Evolutionary conservation across 1,284 basidiomycete species (phyloP).

Genomic region (Xerocomus nothofagi): DNA sequence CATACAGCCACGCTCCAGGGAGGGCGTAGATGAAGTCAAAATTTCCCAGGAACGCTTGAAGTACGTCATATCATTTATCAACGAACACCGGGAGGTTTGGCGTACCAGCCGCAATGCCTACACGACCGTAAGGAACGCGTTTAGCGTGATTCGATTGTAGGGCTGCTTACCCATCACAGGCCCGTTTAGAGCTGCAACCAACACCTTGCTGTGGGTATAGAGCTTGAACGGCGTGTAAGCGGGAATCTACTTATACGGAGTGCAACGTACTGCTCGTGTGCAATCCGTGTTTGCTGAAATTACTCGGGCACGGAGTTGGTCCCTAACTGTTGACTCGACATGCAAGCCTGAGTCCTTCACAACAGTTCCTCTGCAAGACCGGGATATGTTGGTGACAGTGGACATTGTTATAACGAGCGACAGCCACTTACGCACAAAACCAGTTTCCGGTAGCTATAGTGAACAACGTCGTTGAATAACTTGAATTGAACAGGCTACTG

Average conservation of each 20-base stretch:
- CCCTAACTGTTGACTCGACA: conserved; percentile 39
- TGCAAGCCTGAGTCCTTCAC: conserved; percentile 39
- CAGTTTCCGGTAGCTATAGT: conserved; percentile 59
- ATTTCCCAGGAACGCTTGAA: conserved; percentile 62
- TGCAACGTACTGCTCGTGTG: conserved; percentile 54
- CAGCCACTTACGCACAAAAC: conserved; percentile 64
- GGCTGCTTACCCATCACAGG: conserved; percentile 61
- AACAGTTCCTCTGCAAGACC: conserved; percentile 49
- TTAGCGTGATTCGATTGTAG: not conserved
- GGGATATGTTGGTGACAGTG: not conserved
- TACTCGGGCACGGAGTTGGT: conserved; percentile 44
- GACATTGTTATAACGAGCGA: not conserved
- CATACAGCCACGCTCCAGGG: conserved; percentile 58
- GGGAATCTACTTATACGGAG: not conserved
- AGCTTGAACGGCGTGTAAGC: conserved; percentile 40
- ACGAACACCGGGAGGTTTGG: not conserved
- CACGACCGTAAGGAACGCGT: conserved; percentile 5
- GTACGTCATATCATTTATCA: not conserved
- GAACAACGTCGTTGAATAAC: not conserved
- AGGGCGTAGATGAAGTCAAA: conserved; percentile 75
- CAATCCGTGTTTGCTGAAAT: conserved; percentile 57
- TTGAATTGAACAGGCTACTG: not conserved
- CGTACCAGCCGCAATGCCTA: conserved; percentile 68
- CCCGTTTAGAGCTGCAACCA: conserved; percentile 68
- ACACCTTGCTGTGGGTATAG: conserved; percentile 62